phyloP scores from a whole-genome alignment of 352 stramenopile species.

The Globisporangium canariense region DNA sequence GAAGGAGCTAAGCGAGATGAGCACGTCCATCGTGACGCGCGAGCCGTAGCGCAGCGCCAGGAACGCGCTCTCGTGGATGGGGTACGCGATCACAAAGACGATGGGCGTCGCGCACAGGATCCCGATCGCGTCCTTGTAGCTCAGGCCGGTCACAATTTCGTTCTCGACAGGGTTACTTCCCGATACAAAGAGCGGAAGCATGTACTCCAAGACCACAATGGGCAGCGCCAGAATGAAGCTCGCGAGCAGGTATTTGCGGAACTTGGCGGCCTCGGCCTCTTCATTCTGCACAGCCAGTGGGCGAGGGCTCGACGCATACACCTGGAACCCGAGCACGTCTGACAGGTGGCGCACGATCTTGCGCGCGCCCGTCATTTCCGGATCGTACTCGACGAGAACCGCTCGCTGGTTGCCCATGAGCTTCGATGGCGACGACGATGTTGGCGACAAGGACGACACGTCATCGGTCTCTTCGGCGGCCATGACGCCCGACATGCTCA shows the following conservation, averaged over 20 bases:
- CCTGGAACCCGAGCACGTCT: slow-evolving; percentile 32
- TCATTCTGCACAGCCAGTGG: slow-evolving; percentile 34
- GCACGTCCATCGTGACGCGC: slow-evolving; percentile 73
- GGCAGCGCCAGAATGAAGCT: slow-evolving; percentile 56
- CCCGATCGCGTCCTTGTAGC: slow-evolving; percentile 46
- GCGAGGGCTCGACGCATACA: slow-evolving; percentile 49
- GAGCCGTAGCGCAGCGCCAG: slow-evolving; percentile 53
- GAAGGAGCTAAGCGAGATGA: slow-evolving; percentile 72
- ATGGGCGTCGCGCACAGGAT: slow-evolving; percentile 67
- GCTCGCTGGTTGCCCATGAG: slow-evolving; percentile 19
- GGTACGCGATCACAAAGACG: slow-evolving; percentile 51
- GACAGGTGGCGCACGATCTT: slow-evolving; percentile 39
- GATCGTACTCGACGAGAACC: slow-evolving; percentile 47
- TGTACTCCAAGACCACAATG: slow-evolving; percentile 54
- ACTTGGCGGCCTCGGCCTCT: slow-evolving; percentile 39
- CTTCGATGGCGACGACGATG: slow-evolving; percentile 7
- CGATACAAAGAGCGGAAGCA: slow-evolving; percentile 34
- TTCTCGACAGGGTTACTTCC: slow-evolving; percentile 23
- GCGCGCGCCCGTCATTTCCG: slow-evolving; percentile 32
- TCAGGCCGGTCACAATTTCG: slow-evolving; percentile 40
- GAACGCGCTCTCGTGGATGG: slow-evolving; percentile 72
- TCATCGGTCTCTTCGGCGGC: slow-evolving; percentile 23
- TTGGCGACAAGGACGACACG: neutral
- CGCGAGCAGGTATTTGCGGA: slow-evolving; percentile 42
- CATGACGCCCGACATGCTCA: slow-evolving; percentile 37